phyloP scores from a whole-genome alignment of 2,329 filamentous ascomycete genomes.

The Ophiocordyceps camponoti-floridani region DNA sequence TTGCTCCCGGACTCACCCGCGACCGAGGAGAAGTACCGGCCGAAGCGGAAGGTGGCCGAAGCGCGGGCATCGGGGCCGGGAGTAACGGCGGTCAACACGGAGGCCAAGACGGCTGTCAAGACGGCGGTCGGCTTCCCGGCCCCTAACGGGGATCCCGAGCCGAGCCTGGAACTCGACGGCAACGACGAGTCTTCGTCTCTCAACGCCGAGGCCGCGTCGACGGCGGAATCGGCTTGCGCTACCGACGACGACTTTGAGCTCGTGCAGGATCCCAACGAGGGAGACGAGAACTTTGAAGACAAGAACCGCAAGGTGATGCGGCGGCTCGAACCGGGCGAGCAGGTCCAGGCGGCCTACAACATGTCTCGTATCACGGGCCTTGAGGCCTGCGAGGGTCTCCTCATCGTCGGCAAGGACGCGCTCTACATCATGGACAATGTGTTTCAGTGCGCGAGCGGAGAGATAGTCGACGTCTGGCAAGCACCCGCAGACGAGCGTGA shows the following conservation, averaged over 20 bases:
- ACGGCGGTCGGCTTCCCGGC: constrained; percentile 2
- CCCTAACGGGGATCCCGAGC: constrained; percentile 5
- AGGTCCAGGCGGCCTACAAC: constrained; percentile 88
- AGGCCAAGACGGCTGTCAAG: constrained; percentile 6
- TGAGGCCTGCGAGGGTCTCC: constrained; percentile 80
- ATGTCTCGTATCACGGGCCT: constrained; percentile 86
- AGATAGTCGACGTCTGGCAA: constrained; percentile 93
- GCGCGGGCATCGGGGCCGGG: constrained; percentile 9
- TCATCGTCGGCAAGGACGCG: constrained; percentile 82
- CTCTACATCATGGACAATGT: constrained; percentile 94
- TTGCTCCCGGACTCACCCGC: constrained; percentile 61
- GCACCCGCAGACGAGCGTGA: constrained; percentile 85
- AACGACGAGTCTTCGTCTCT: constrained; percentile 5
- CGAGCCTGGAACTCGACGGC: constrained; percentile 6
- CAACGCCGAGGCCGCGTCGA: constrained; percentile 7
- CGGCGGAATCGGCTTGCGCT: constrained; percentile 7
- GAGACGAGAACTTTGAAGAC: constrained; percentile 69
- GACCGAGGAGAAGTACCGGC: constrained; percentile 59
- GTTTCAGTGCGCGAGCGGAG: constrained; percentile 85
- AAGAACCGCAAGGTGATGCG: constrained; percentile 98
- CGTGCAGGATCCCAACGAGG: constrained; percentile 78
- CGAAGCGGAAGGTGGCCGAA: constrained; percentile 52
- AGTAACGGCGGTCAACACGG: constrained; percentile 8
- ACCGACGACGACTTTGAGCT: constrained; percentile 89
- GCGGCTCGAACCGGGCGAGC: constrained; percentile 73